Evolutionary conservation across 805 yeast genomes (phyloP).

Genomic region (Wickerhamomyces rabaulensis): DNA sequence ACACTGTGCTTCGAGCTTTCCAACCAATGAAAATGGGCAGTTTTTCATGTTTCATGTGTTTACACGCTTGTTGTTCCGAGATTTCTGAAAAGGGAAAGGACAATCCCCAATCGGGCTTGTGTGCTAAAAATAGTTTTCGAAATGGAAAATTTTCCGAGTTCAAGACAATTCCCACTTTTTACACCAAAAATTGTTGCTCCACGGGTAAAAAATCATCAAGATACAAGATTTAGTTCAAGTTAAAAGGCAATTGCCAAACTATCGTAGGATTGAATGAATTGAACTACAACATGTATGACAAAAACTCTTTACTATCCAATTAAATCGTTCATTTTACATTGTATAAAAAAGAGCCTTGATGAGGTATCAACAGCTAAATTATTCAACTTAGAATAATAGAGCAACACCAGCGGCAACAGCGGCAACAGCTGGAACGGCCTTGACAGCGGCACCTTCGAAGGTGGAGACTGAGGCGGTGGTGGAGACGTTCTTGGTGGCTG

Average conservation of each 20-base stretch:
- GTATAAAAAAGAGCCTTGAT: not conserved
- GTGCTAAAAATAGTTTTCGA: not conserved
- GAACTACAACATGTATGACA: not conserved
- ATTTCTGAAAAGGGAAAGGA: not conserved
- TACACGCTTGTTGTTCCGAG: not conserved
- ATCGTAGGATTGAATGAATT: too few relatives aligned
- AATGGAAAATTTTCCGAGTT: not conserved
- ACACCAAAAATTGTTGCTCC: too few relatives aligned
- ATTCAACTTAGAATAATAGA: constrained; percentile 36
- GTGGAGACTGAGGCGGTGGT: constrained; percentile 24
- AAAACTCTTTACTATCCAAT: not conserved
- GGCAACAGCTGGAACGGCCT: constrained; percentile 42
- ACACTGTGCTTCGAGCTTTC: too few relatives aligned
- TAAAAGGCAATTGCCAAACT: too few relatives aligned
- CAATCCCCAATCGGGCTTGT: not conserved
- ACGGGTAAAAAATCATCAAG: too few relatives aligned
- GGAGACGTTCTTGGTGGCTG: constrained; percentile 12
- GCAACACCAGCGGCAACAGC: constrained; percentile 47
- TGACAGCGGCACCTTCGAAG: constrained; percentile 40
- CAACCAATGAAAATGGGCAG: not conserved
- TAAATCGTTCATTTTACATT: constrained; percentile 1
- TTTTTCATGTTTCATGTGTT: too few relatives aligned
- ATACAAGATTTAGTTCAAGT: not conserved
- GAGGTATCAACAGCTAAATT: not conserved
- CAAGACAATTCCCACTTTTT: not conserved